Evolutionary conservation across 257 asterid species (phyloP).

Genomic region (Coffea eugenioides): DNA sequence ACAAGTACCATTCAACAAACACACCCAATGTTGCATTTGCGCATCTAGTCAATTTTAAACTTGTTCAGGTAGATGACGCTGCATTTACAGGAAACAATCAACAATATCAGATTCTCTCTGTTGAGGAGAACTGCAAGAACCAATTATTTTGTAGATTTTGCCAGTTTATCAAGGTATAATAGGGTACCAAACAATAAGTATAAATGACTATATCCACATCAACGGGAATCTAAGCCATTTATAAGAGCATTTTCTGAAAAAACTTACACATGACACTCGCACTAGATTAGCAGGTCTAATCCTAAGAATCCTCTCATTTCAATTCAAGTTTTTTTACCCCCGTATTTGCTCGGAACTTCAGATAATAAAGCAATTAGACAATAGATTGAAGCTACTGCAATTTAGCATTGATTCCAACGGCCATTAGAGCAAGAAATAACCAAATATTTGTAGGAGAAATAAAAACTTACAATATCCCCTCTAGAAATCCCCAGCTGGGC

Average conservation of each 20-base stretch:
- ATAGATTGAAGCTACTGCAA: not conserved
- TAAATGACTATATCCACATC: not conserved
- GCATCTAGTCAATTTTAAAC: not conserved
- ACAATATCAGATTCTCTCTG: not conserved
- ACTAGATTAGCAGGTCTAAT: too few relatives aligned
- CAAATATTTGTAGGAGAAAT: conserved; percentile 2
- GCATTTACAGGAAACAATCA: not conserved
- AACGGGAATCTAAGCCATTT: not conserved
- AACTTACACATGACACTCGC: not conserved
- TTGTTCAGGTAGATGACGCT: not conserved
- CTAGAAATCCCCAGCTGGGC: conserved; percentile 34
- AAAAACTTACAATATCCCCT: conserved; percentile 33
- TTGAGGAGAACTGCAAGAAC: not conserved
- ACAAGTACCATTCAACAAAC: not conserved
- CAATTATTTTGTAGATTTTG: not conserved
- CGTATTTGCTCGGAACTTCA: too few relatives aligned
- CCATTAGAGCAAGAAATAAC: not conserved
- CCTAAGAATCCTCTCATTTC: too few relatives aligned
- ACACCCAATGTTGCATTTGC: not conserved
- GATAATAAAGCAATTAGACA: not conserved
- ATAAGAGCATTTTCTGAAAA: not conserved
- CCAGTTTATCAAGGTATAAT: not conserved
- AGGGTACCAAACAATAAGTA: too few relatives aligned
- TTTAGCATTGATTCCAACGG: not conserved
- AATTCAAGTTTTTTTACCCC: too few relatives aligned